A percentile compares a stretch with the other conserved stretches of the same genome.
Evolutionary conservation across 768 basidiomycete species (phyloP).

Genomic region (Lyophyllum shimeji): DNA sequence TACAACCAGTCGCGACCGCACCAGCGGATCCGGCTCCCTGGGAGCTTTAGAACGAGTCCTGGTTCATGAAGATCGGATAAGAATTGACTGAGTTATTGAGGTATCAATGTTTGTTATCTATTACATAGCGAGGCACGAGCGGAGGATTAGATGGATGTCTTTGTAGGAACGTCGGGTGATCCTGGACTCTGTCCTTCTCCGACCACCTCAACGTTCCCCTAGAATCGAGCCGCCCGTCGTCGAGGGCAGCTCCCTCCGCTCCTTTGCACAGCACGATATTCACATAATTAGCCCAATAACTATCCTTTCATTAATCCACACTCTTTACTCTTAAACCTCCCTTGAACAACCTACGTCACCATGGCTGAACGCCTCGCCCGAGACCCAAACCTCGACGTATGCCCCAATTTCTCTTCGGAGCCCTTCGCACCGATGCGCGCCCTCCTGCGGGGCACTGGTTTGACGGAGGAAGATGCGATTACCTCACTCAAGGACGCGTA

Average conservation of each 20-base stretch:
- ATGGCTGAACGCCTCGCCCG: background rate
- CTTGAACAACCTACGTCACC: background rate
- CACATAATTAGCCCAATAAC: background rate
- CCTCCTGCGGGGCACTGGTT: background rate
- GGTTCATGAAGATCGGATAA: background rate
- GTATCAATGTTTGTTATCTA: background rate
- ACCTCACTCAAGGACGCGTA: background rate
- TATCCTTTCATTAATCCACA: background rate
- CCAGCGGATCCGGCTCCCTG: background rate
- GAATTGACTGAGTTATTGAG: too few relatives aligned
- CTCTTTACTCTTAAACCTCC: background rate
- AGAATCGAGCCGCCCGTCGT: background rate
- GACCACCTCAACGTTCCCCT: background rate
- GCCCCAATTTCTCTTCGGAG: background rate
- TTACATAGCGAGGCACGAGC: background rate
- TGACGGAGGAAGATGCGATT: background rate
- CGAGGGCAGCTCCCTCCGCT: conserved; percentile 1
- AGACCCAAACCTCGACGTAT: background rate
- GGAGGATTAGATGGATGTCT: conserved; percentile 1
- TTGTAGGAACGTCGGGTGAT: conserved; percentile 1
- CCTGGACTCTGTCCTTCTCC: background rate
- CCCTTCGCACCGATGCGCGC: background rate
- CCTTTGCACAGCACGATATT: background rate
- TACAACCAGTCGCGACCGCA: background rate
- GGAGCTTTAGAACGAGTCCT: background rate